Conservation (phyloP, 1,139 yeast species). For the Kodamaea derodonti region DNA sequence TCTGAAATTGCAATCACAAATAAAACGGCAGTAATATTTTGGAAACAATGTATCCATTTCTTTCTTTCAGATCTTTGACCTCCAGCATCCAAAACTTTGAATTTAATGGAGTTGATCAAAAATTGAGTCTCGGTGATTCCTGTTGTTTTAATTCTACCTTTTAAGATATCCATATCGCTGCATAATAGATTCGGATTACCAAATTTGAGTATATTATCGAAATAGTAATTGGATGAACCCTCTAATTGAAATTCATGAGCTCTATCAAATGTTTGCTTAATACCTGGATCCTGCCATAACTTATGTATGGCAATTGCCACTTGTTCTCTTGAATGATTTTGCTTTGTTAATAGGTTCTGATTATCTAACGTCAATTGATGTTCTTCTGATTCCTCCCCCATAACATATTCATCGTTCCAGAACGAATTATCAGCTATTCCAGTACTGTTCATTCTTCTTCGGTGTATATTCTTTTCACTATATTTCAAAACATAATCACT, state of each 20-base stretch:
- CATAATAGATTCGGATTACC: slow-evolving; percentile 66
- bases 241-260: slow-evolving; percentile 81
- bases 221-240: slow-evolving; percentile 74
- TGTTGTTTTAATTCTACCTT: slow-evolving; percentile 91
- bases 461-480: slow-evolving; percentile 49
- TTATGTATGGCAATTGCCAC: slow-evolving; percentile 66
- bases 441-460: slow-evolving; percentile 51
- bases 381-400: slow-evolving; percentile 2
- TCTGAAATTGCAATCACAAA: slow-evolving; percentile 93
- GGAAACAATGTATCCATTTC: slow-evolving; percentile 96
- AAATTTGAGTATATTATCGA: slow-evolving; percentile 62
- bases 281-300: slow-evolving; percentile 76
- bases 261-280: slow-evolving; percentile 54
- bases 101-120: slow-evolving; percentile 59
- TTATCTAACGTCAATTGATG: not conserved
- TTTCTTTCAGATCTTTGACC: slow-evolving; percentile 93
- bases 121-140: slow-evolving; percentile 91
- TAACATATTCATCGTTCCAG: slow-evolving; percentile 8
- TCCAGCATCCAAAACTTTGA: slow-evolving; percentile 90
- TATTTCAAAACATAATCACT: slow-evolving; percentile 64
- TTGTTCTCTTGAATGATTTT: slow-evolving; percentile 23
- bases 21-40: slow-evolving; percentile 81
- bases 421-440: slow-evolving; percentile 36
- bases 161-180: slow-evolving; percentile 76
- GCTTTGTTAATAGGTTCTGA: not conserved